Evolutionary conservation across 31 red algal genomes (phyloP), one percentile per base, ranked within the genome.

Genomic region (Bonnemaisonia californica): DNA sequence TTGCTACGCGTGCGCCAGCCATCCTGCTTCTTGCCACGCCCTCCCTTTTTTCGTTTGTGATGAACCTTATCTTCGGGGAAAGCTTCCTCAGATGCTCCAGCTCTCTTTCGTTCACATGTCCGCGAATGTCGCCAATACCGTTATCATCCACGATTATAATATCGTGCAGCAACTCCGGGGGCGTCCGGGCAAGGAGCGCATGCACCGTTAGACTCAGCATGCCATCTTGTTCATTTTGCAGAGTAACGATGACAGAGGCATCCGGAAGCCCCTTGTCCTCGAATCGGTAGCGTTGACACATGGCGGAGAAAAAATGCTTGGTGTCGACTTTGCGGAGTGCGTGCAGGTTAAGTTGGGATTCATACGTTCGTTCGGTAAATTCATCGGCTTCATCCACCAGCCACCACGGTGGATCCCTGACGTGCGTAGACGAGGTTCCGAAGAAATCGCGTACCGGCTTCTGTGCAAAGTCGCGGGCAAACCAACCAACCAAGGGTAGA

Each of bases 101-200:
- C 36, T 91, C 88, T 30, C 64, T 84, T 38, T 91, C 88, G 41
- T 74, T 86, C n/a, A 74, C 68, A 38, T 21, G 23, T 18, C 41
- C 61, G 62, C 79, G 70, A 22, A 77, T 24, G 1, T 77, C 78
- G 12, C 73, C 41, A 35, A 57, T 5, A 9, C 88, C 88, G 47
- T 91, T 91, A 42, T 91, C 88, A 84, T 91, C 88, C 2, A 91
- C 63, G 13, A 91, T 84, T 30, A 91, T 83, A 16, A 91, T 79
- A 28, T 91, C 78, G 24, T 72, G 37, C 60, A 91, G 73, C 79
- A 91, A 40, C 4, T 29, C 34, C 18, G 78, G 88, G 8, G 88
- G 88, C 3, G 79, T 91, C 3, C 79, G 57, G 2, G 88, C 88
- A 18, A 91, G 63, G 40, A 91, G 19, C 7, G 79, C 67, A 18